Evolutionary conservation across 495 filamentous ascomycete species (phyloP), one percentile per base, ranked within the genome.

Genomic region (Friedmanniomyces simplex): DNA sequence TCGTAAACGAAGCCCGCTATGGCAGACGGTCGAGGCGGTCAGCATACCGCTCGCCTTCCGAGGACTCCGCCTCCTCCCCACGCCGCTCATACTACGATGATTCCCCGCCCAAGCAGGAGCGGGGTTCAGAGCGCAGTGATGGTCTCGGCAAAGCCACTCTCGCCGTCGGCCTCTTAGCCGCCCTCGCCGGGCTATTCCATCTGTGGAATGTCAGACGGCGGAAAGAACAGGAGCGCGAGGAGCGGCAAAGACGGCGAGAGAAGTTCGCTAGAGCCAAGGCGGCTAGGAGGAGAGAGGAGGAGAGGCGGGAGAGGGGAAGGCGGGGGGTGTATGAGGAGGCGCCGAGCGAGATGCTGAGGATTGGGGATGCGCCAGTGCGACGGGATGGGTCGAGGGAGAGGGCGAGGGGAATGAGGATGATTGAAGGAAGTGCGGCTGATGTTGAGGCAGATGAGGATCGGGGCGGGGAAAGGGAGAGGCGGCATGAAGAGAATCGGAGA

Each of bases 101-200:
- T 2, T 6, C 34, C 2, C 21, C 12, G 22, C 18, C 11, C 3
- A 54, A 21, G n/a, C 43, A 21, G 13, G 20, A 14, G n/a, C 18
- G 41, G 10, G 28, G 11, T n/a, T 14, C 37, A 32, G 11, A 42
- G 28, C 28, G 28, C 10, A 32, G 28, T 32, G 28, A 32, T 32
- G 28, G n/a, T n/a, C 14, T 48, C 7, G 43, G 53, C 24, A 56
- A 56, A 20, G 14, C 53, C 4, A 4, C 25, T 1, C 16, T 56
- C 13, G 53, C 53, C n/a, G 25, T 56, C 13, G 53, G 53, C 53
- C 12, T 56, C 4, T 20, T 56, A 12, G 20, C 39, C 8, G 34
- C 45, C 2, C 16, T 56, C 12, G 39, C 53, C 20, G 53, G 53
- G 12, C n/a, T 56, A 2, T 21, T 56, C 6, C 42, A 46, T 18